Percentiles rank a stretch among this genome's conserved stretches.
Evolutionary conservation across 2,329 filamentous ascomycete species (phyloP).

Genomic region (Curvularia hawaiiensis): DNA sequence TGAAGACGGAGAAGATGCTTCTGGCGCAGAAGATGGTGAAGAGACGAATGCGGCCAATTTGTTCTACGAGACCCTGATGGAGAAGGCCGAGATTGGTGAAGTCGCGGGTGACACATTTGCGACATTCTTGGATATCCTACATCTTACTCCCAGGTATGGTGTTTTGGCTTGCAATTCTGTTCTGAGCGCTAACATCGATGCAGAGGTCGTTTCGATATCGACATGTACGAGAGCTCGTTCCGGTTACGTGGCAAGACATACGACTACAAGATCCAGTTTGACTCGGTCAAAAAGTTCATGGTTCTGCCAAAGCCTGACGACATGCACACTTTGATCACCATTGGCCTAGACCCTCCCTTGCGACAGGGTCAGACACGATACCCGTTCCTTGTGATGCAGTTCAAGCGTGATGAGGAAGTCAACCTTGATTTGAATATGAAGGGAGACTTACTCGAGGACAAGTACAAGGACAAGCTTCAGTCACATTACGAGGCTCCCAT

Average conservation of each 20-base stretch:
- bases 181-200: slow-evolving; percentile 31
- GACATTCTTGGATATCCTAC: slow-evolving; percentile 94
- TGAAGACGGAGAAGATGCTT: slow-evolving; percentile 69
- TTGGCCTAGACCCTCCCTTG: slow-evolving; percentile 91
- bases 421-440: slow-evolving; percentile 96
- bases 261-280: slow-evolving; percentile 99
- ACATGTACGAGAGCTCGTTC: slow-evolving; percentile 99
- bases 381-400: slow-evolving; percentile 98
- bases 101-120: slow-evolving; percentile 98
- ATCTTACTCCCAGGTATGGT: slow-evolving; percentile 85
- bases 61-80: slow-evolving; percentile 98
- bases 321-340: slow-evolving; percentile 89
- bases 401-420: slow-evolving; percentile 97
- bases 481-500: slow-evolving; percentile 87
- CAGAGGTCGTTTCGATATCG: slow-evolving; percentile 98
- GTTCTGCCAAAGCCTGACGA: slow-evolving; percentile 98
- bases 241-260: slow-evolving; percentile 97
- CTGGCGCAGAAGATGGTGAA: slow-evolving; percentile 64
- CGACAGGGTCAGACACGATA: slow-evolving; percentile 97
- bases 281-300: slow-evolving; percentile 98
- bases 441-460: slow-evolving; percentile 80
- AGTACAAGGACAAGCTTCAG: slow-evolving; percentile 89
- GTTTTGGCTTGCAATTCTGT: slow-evolving; percentile 17
- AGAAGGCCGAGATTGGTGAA: slow-evolving; percentile 98
- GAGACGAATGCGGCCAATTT: slow-evolving; percentile 94